These are phyloP conservation scores for Sporisorium scitamineum DNA, from an alignment of 1,284 basidiomycete species.

Conservation along the genomic window DNA sequence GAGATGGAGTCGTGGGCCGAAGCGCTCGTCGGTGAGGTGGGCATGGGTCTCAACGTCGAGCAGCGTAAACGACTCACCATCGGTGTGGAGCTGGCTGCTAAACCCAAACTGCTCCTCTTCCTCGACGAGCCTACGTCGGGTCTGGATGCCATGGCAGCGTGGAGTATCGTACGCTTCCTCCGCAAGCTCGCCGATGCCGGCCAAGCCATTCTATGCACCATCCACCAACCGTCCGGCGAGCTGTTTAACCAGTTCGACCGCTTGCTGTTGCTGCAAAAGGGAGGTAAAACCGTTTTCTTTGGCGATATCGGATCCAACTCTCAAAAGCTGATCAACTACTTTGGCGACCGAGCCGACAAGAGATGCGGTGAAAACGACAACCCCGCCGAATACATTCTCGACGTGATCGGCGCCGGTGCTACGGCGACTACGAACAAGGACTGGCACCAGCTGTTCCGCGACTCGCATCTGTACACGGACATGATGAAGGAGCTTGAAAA, in stretches of 20 bases:
- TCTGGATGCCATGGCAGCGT: conserved; percentile 51
- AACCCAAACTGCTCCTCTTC: conserved; percentile 63
- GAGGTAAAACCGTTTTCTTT: conserved; percentile 71
- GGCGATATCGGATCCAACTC: conserved; percentile 78
- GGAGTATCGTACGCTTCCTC: conserved; percentile 67
- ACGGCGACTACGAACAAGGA: conserved; percentile 60
- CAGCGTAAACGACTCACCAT: conserved; percentile 64
- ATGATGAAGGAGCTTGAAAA: conserved; percentile 35
- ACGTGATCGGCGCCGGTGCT: conserved; percentile 63
- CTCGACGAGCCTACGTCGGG: conserved; percentile 66
- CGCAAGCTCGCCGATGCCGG: conserved; percentile 66
- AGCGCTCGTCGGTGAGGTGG: conserved; percentile 55
- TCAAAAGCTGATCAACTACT: conserved; percentile 76
- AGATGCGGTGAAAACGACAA: conserved; percentile 53
- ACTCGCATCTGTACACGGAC: conserved; percentile 41
- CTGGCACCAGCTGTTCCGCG: conserved; percentile 60
- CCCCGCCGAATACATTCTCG: conserved; percentile 65
- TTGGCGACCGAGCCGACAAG: conserved; percentile 77
- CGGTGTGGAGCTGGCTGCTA: conserved; percentile 62
- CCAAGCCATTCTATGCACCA: conserved; percentile 69
- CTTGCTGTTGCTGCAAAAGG: conserved; percentile 58
- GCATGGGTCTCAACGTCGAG: conserved; percentile 58
- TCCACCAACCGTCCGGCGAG: conserved; percentile 69
- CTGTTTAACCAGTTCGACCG: conserved; percentile 62
- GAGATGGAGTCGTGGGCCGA: conserved; percentile 62